Evolutionary conservation across 169 alveolate genomes (phyloP).

Genomic region (Cryptosporidium ryanae): DNA sequence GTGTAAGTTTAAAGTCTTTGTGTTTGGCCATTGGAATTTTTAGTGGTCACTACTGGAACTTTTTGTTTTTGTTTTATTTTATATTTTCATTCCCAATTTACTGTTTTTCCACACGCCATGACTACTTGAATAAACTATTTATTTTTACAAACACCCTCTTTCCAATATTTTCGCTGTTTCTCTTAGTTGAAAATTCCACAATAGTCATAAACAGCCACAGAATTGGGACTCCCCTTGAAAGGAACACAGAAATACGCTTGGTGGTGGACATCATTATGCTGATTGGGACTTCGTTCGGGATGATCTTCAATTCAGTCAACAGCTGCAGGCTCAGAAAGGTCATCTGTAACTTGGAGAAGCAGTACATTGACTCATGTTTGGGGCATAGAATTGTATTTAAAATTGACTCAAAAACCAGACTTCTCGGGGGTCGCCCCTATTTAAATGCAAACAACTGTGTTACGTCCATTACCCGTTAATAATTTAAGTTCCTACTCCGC

Average conservation of each 20-base stretch:
- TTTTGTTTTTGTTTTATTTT: background rate
- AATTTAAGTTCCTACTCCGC: background rate
- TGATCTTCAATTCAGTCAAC: background rate
- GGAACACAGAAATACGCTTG: background rate
- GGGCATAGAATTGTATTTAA: conserved; percentile 1
- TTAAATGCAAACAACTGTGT: too few relatives aligned
- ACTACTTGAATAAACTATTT: background rate
- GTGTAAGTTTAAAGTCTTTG: background rate
- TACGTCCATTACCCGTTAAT: background rate
- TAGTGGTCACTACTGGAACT: background rate
- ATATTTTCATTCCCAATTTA: background rate
- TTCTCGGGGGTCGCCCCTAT: background rate
- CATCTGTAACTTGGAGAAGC: background rate
- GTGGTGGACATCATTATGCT: background rate
- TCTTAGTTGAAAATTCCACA: background rate
- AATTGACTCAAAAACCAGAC: background rate
- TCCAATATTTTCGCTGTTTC: background rate
- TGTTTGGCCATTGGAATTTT: background rate
- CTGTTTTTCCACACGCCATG: conserved; percentile 1
- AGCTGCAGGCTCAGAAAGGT: background rate
- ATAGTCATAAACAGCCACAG: background rate
- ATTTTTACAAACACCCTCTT: background rate
- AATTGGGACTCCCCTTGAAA: too few relatives aligned
- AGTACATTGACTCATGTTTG: background rate
- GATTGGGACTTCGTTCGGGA: background rate